Percentiles rank a stretch among this genome's conserved stretches.
Evolutionary conservation across 1,284 basidiomycete genomes (phyloP).

Genomic region (Rhodotorula sp.): DNA sequence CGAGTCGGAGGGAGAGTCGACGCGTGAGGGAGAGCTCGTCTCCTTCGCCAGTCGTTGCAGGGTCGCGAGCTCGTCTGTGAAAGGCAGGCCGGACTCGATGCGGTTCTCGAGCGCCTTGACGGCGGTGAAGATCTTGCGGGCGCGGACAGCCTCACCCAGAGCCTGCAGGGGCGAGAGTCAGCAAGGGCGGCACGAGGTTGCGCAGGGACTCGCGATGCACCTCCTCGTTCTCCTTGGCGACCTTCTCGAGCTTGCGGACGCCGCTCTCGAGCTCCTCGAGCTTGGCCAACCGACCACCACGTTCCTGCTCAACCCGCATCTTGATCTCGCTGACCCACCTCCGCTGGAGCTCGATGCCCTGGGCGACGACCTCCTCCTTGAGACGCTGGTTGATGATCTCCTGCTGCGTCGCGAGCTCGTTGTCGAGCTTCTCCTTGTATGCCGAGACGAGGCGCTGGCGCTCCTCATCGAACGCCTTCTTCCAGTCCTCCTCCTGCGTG

Average conservation of each 20-base stretch:
- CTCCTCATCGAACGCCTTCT: slow-evolving; percentile 78
- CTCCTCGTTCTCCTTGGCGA: slow-evolving; percentile 79
- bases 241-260: slow-evolving; percentile 83
- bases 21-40: background rate
- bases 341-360: slow-evolving; percentile 95
- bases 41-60: slow-evolving; percentile 27
- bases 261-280: slow-evolving; percentile 88
- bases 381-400: slow-evolving; percentile 91
- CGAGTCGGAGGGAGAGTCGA: slow-evolving; percentile 31
- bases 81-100: slow-evolving; percentile 35
- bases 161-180: slow-evolving; percentile 56
- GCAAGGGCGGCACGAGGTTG: slow-evolving; percentile 62
- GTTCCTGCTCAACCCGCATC: slow-evolving; percentile 91
- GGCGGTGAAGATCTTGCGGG: slow-evolving; percentile 68
- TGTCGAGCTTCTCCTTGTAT: slow-evolving; percentile 82
- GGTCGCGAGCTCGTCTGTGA: slow-evolving; percentile 35
- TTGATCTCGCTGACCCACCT: slow-evolving; percentile 97
- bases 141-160: slow-evolving; percentile 85
- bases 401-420: slow-evolving; percentile 82
- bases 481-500: slow-evolving; percentile 81
- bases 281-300: slow-evolving; percentile 90
- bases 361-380: slow-evolving; percentile 90
- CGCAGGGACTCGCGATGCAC: slow-evolving; percentile 81
- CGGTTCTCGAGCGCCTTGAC: slow-evolving; percentile 62
- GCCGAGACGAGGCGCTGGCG: slow-evolving; percentile 68